Base-by-base conservation (phyloP, 345 rosid genomes). In the Carallia pectinifolia region DNA sequence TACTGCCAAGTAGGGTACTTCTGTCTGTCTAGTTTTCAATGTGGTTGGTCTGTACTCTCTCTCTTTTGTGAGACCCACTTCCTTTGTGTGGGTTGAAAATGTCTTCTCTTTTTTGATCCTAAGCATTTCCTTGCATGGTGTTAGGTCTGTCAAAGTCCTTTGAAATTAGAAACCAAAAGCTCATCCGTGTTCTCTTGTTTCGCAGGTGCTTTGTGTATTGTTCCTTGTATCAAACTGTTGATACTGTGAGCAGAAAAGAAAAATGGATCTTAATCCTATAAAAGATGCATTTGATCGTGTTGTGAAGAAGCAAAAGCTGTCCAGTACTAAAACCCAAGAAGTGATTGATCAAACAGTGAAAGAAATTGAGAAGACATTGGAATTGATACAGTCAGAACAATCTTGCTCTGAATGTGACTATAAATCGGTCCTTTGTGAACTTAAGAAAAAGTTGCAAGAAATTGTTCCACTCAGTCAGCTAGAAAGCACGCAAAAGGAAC, bases 221-320 rank as follows among this genome's bases (percentile, higher is more conserved):
- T 29, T 53, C 54, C 33, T 37, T 37, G 31, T 6, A 23, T 31
- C n/a, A 55, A 65, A 27, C 48, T 52, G 31, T 50, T 27, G 30
- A 52, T 37, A 58, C n/a, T 37, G 47, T 53, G 61, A 38, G 39
- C 7, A 55, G 47, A 12, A 19, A 44, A 18, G 12, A 27, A 40
- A 48, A 72, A 90, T 90, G 96, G 90, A 90, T 83, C 75, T 90
- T 76, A 90, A 85, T 81, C 86, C 81, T 44, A 77, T 88, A 36
- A 90, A 80, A 67, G 96, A 90, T 66, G 93, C 88, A 68, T 88
- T 90, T 78, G 93, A 90, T 75, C 91, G 89, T 62, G 91, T 90
- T 67, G 70, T 87, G 6, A 90, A 82, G 71, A 90, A 88, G 81
- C 96, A 88, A 76, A 90, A 83, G 73, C 78, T 88, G 50, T 88